These are phyloP conservation scores for Dujonia santamariae DNA, from an alignment of 1,139 yeast genomes.

Conservation along the genomic window DNA sequence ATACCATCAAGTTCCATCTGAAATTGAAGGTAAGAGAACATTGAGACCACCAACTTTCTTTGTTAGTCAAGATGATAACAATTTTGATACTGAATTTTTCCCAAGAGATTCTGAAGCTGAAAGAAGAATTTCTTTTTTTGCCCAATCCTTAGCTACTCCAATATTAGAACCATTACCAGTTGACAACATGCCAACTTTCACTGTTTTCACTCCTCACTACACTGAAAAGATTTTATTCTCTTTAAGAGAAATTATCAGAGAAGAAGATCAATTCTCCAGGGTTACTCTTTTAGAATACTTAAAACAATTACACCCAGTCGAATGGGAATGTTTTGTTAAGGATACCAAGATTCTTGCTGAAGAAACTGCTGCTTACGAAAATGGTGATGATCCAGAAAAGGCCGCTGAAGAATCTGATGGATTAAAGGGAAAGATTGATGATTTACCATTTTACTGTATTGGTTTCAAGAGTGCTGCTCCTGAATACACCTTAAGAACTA, in stretches of 20 bases:
- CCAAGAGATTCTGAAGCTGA: conserved; percentile 97
- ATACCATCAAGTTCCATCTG: conserved; percentile 97
- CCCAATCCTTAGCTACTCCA: conserved; percentile 97
- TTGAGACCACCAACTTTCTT: conserved; percentile 98
- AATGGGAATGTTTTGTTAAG: conserved; percentile 99
- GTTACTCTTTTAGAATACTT: conserved; percentile 93
- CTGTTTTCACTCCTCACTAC: conserved; percentile 97
- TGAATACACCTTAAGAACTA: conserved; percentile 94
- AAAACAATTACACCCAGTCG: conserved; percentile 97
- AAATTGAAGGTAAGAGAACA: conserved; percentile 96
- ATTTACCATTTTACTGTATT: conserved; percentile 95
- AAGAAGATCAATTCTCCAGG: conserved; percentile 97
- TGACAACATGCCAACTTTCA: conserved; percentile 98
- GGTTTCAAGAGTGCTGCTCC: conserved; percentile 99
- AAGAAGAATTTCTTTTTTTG: conserved; percentile 98
- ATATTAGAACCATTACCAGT: conserved; percentile 98
- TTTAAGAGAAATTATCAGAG: conserved; percentile 95
- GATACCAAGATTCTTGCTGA: conserved; percentile 98
- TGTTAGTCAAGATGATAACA: conserved; percentile 95
- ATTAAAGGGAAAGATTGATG: conserved; percentile 90
- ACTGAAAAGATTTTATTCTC: conserved; percentile 94
- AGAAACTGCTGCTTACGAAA: conserved; percentile 87
- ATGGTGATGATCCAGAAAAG: conserved; percentile 67
- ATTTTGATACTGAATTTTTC: conserved; percentile 92
- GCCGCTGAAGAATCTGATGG: conserved; percentile 59